phyloP scores from a whole-genome alignment of 75 land plant species.

The Ceratopteris richardii region DNA sequence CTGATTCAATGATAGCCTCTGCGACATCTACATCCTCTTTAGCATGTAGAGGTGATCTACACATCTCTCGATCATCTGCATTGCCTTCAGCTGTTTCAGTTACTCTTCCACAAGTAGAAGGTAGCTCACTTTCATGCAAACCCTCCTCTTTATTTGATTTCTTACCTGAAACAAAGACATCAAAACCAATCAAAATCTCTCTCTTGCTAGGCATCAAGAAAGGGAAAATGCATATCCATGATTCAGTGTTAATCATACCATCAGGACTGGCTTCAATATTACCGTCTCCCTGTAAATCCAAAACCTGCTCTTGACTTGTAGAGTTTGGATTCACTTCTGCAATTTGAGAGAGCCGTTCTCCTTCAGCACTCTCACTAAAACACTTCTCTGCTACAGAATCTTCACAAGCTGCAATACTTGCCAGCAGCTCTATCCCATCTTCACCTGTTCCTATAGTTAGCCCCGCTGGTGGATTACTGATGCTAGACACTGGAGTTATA shows the following conservation, averaged over 20 bases:
- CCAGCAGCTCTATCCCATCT: conserved; percentile 84
- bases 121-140: neutral
- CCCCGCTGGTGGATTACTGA: conserved; percentile 37
- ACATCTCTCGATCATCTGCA: no score
- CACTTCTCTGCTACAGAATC: conserved; percentile 30
- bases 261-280: neutral
- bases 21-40: no score
- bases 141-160: conserved; percentile 2
- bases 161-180: conserved; percentile 3
- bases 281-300: neutral
- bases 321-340: no score
- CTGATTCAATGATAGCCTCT: no score
- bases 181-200: no score
- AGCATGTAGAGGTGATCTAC: no score
- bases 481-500: conserved; percentile 21
- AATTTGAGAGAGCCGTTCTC: neutral
- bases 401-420: conserved; percentile 87
- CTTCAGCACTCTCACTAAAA: neutral
- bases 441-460: conserved; percentile 48
- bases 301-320: neutral
- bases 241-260: conserved; percentile 9
- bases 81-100: neutral
- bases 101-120: no score
- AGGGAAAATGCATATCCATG: no score
- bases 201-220: no score